Evolutionary conservation across 2,329 filamentous ascomycete species (phyloP), one percentile per base, ranked within the genome.

Genomic region (Calonectria leucothoes): DNA sequence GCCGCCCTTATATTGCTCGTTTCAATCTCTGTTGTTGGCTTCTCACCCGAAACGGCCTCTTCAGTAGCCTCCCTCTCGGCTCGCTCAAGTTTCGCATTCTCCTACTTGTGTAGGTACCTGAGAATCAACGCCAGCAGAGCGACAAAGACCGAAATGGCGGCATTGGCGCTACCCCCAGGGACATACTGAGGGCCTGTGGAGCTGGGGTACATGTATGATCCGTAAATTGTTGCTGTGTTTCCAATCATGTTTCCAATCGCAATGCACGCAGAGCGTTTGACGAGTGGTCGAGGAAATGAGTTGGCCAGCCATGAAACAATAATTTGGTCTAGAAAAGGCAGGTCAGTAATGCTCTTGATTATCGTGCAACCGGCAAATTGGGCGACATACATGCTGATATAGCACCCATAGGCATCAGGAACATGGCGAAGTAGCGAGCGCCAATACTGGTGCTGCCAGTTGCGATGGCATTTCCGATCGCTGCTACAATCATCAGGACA

Each of bases 281-380:
- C 93, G 2, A 93, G 82, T 1, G 93, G 92, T 82, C 93, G 94
- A 0, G 93, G 93, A 42, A 95, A 89, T 11, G 93, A 92, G 75
- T 94, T 94, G 4, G 91, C 91, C 39, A 95, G 91, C 78, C 89
- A 90, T 0, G 93, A 91, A 57, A 95, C 93, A 29, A 95, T 89
- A 73, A 89, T 89, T 75, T 88, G 87, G 49, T 88, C 83, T 84
- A 69, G 8, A 31, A 42, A n/a, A 39, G 52, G 63, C 1, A 20
- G 6, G 25, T 27, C 7, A 15, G 33, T 39, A 2, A 27, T 17
- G 27, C 6, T 39, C 15, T 39, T 39, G 1, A 1, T 5, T n/a
- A 37, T 25, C 4, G 2, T 39, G 11, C 17, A 2, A 4, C 17
- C 25, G 1, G 8, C 14, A 3, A 20, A 12, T 11, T 35, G 4